These are phyloP conservation scores for Rhizopogon vesiculosus DNA, from an alignment of 768 basidiomycete species.

Conservation along the genomic window DNA sequence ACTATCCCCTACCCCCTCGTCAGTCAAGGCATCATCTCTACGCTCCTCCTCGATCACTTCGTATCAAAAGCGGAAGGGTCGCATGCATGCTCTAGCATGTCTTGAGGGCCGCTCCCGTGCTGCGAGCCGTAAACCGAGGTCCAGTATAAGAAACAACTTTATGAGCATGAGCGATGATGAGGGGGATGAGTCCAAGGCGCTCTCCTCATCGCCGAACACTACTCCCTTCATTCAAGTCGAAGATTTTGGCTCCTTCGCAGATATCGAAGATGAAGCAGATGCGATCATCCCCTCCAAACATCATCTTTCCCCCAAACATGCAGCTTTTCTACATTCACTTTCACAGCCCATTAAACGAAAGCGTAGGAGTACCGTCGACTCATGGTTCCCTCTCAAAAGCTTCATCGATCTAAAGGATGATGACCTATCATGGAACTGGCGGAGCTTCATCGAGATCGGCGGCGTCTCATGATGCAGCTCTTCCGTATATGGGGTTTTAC, in stretches of 20 bases:
- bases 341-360: constrained; percentile 17
- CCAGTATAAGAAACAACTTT: constrained; percentile 40
- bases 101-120: constrained; percentile 50
- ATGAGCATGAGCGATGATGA: constrained; percentile 70
- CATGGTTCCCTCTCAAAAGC: constrained; percentile 54
- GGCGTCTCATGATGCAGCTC: constrained; percentile 15
- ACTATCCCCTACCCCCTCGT: constrained; percentile 8
- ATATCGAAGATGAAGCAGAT: constrained; percentile 28
- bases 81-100: constrained; percentile 57
- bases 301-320: constrained; percentile 8
- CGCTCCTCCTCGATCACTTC: constrained; percentile 40
- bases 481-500: neutral
- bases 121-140: constrained; percentile 15
- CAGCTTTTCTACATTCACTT: constrained; percentile 7
- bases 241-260: constrained; percentile 21
- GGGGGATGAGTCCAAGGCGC: constrained; percentile 30
- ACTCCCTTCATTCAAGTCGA: constrained; percentile 13
- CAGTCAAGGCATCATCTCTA: constrained; percentile 11
- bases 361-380: constrained; percentile 40
- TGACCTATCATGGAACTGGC: constrained; percentile 48
- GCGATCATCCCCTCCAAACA: constrained; percentile 16
- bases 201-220: constrained; percentile 5
- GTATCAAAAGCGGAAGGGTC: constrained; percentile 40
- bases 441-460: constrained; percentile 60
- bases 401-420: constrained; percentile 63